phyloP scores from a whole-genome alignment of 257 asterid genomes.

The Solanum gracilifrons region DNA sequence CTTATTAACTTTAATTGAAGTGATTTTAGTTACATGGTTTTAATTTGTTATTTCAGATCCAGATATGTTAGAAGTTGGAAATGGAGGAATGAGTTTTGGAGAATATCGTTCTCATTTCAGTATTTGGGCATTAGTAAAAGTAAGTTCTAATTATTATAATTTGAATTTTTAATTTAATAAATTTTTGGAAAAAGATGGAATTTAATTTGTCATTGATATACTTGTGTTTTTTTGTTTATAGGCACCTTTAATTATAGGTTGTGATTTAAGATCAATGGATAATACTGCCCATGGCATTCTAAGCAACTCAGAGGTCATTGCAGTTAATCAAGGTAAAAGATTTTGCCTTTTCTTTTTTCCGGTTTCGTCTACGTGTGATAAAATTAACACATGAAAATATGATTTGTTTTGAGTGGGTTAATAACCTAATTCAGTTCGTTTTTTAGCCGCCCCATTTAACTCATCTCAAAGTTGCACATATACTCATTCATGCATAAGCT shows the following conservation, averaged over 20 bases:
- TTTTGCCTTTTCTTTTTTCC: no score
- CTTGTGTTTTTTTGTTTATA: constrained; percentile 4
- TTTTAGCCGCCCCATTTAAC: not conserved
- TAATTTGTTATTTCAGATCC: constrained; percentile 46
- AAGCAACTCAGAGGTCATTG: constrained; percentile 72
- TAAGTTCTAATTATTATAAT: constrained; percentile 9
- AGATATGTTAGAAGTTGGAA: constrained; percentile 96
- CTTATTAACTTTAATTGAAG: not conserved
- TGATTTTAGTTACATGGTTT: not conserved
- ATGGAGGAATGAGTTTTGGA: constrained; percentile 67
- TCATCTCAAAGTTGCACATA: not conserved
- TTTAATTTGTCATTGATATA: not conserved
- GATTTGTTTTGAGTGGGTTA: not conserved
- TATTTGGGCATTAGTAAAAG: constrained; percentile 89
- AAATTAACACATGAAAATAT: not conserved
- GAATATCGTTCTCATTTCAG: constrained; percentile 95
- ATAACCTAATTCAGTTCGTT: not conserved
- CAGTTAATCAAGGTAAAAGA: constrained; percentile 68
- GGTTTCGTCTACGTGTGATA: not conserved
- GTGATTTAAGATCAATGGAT: constrained; percentile 70
- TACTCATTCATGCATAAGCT: not conserved
- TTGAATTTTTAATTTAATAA: not conserved
- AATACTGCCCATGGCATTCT: constrained; percentile 26
- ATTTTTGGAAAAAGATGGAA: not conserved
- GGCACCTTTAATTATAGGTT: constrained; percentile 93